Evolutionary conservation across 495 filamentous ascomycete species (phyloP).

Genomic region (Glutinoglossum americanum): DNA sequence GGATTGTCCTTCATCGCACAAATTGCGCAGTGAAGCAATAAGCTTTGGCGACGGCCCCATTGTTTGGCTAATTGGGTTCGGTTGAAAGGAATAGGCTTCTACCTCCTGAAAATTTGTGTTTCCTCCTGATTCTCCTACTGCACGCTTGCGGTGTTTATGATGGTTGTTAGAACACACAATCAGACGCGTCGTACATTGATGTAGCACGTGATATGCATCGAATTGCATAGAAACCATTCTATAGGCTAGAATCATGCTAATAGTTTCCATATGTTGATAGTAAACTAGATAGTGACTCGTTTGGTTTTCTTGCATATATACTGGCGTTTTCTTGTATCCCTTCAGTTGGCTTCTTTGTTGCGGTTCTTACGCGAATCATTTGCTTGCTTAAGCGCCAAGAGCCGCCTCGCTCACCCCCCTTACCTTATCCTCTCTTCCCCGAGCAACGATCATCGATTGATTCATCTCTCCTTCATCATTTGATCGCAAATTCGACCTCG

Average conservation of each 20-base stretch:
- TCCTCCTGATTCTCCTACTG: background rate
- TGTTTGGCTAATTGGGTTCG: background rate
- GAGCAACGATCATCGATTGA: background rate
- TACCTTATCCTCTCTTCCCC: background rate
- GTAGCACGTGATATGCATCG: no score
- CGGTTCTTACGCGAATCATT: background rate
- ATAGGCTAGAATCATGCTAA: no score
- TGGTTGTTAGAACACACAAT: no score
- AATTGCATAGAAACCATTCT: no score
- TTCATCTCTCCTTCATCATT: background rate
- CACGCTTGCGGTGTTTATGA: no score
- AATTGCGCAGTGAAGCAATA: background rate
- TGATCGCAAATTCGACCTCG: background rate
- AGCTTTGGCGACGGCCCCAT: background rate
- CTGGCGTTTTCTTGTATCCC: no score
- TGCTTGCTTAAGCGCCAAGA: background rate
- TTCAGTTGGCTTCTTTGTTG: background rate
- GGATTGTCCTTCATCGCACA: background rate
- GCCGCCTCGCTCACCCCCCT: background rate
- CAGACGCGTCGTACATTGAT: no score
- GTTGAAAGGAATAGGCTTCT: background rate
- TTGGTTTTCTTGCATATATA: no score
- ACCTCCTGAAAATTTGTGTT: background rate
- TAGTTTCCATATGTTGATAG: background rate
- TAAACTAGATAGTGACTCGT: background rate